Conservation (phyloP, 73 alveolate species). For the Stentor roeselii region DNA sequence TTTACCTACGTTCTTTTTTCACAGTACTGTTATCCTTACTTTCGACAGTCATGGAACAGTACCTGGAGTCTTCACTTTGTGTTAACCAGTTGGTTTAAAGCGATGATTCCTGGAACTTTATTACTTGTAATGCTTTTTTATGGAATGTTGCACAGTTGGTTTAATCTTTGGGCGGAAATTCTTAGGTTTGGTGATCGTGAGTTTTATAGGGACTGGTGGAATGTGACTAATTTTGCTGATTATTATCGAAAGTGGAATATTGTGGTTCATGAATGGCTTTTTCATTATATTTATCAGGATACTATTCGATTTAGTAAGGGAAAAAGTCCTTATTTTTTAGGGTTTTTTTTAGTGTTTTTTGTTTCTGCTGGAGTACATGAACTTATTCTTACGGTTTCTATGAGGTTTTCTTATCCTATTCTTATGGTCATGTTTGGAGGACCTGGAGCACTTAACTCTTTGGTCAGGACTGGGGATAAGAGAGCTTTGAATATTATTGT, state of each 20-base stretch:
- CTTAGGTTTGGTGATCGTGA: conserved; percentile 77
- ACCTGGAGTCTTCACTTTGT: background rate
- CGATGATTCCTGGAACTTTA: conserved; percentile 72
- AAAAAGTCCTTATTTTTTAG: conserved; percentile 32
- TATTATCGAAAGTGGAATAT: conserved; percentile 75
- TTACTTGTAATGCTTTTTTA: conserved; percentile 60
- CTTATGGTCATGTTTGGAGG: conserved; percentile 82
- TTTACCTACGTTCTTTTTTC: conserved; percentile 55
- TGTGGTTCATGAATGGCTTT: conserved; percentile 81
- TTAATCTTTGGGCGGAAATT: conserved; percentile 74
- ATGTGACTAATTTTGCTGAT: conserved; percentile 47
- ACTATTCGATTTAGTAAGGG: conserved; percentile 66
- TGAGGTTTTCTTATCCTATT: conserved; percentile 83
- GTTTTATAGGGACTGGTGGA: conserved; percentile 77
- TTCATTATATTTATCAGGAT: conserved; percentile 77
- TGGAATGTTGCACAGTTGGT: conserved; percentile 72
- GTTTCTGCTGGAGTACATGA: conserved; percentile 81
- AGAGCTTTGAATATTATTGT: conserved; percentile 19
- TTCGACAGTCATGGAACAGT: conserved; percentile 8
- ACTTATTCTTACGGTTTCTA: conserved; percentile 64
- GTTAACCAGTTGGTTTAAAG: conserved; percentile 20
- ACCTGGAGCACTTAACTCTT: conserved; percentile 75
- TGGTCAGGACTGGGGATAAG: conserved; percentile 18
- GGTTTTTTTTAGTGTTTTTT: conserved; percentile 60
- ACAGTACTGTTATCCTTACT: conserved; percentile 45